These are phyloP conservation scores for Colletotrichum sp. DNA, from an alignment of 2,329 filamentous ascomycete genomes.

Conservation along the genomic window DNA sequence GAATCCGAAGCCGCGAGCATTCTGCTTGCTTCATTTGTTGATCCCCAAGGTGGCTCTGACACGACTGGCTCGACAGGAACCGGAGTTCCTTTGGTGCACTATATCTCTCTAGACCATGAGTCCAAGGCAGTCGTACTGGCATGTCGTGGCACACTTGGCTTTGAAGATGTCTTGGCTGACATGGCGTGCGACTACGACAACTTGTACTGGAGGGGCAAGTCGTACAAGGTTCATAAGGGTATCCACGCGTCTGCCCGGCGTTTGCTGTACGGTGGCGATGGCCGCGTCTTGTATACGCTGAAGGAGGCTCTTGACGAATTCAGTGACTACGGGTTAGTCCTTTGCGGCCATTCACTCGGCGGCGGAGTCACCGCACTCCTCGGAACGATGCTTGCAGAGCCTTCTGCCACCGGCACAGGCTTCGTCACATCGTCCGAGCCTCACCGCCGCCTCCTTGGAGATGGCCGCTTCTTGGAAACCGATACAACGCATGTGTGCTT, in stretches of 20 bases:
- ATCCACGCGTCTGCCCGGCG: slow-evolving; percentile 74
- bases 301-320: slow-evolving; percentile 70
- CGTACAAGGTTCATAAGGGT: slow-evolving; percentile 76
- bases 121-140: slow-evolving; percentile 76
- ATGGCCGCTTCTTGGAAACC: slow-evolving; percentile 25
- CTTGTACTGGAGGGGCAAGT: slow-evolving; percentile 65
- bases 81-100: slow-evolving; percentile 75
- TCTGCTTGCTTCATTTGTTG: slow-evolving; percentile 73
- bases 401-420: slow-evolving; percentile 56
- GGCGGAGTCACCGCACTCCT: slow-evolving; percentile 74
- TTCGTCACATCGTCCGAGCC: slow-evolving; percentile 66
- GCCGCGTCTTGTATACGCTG: slow-evolving; percentile 69
- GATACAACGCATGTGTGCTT: slow-evolving; percentile 50
- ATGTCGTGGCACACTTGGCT: slow-evolving; percentile 74
- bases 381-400: slow-evolving; percentile 73
- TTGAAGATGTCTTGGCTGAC: slow-evolving; percentile 76
- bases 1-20: slow-evolving; percentile 62
- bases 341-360: slow-evolving; percentile 73
- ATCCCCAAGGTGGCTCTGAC: slow-evolving; percentile 71
- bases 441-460: slow-evolving; percentile 45
- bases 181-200: slow-evolving; percentile 78
- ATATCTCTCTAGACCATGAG: slow-evolving; percentile 73
- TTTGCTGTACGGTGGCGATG: slow-evolving; percentile 70
- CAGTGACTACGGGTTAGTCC: slow-evolving; percentile 71
- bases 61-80: slow-evolving; percentile 68